These are phyloP conservation scores for Scenedesmus sp. DNA, from an alignment of 163 green algal species.

Conservation along the genomic window DNA sequence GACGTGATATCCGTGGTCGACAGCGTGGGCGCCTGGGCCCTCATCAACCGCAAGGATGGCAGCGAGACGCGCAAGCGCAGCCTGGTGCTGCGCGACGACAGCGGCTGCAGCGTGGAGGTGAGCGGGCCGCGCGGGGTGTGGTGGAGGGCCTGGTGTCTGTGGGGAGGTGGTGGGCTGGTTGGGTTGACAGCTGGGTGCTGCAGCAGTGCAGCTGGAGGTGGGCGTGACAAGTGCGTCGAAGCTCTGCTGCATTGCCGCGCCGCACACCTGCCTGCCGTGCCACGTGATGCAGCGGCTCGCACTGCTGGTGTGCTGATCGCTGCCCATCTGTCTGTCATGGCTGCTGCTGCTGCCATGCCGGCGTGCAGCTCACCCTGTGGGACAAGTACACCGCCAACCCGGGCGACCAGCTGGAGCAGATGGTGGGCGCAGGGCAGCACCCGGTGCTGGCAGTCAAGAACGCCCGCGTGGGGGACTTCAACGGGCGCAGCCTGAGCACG, in stretches of 20 bases:
- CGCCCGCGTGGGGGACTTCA: conserved; percentile 94
- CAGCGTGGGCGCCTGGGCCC: conserved; percentile 62
- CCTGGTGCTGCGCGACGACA: conserved; percentile 86
- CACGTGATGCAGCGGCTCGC: too few species aligned
- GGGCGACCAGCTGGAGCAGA: conserved; percentile 79
- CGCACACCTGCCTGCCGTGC: too few species aligned
- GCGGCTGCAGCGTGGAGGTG: conserved; percentile 84
- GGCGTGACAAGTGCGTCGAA: too few species aligned
- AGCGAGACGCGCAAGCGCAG: conserved; percentile 85
- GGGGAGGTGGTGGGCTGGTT: not conserved
- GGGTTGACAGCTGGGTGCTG: not conserved
- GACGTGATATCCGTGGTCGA: conserved; percentile 94
- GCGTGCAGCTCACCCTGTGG: conserved; percentile 89
- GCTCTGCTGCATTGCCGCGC: too few species aligned
- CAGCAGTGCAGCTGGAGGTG: not conserved
- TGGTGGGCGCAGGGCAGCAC: conserved; percentile 43
- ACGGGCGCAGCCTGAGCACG: conserved; percentile 92
- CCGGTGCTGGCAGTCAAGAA: conserved; percentile 51
- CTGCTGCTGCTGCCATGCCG: not conserved
- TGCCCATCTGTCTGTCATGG: not conserved
- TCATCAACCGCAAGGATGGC: conserved; percentile 75
- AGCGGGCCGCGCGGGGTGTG: too few species aligned
- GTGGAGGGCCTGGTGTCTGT: not conserved
- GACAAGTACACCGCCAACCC: conserved; percentile 71
- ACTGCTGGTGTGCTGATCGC: too few species aligned